A percentile compares a stretch with the other conserved stretches of the same genome.
Evolutionary conservation across 495 filamentous ascomycete genomes (phyloP).

Genomic region (Bryoglossum gracile): DNA sequence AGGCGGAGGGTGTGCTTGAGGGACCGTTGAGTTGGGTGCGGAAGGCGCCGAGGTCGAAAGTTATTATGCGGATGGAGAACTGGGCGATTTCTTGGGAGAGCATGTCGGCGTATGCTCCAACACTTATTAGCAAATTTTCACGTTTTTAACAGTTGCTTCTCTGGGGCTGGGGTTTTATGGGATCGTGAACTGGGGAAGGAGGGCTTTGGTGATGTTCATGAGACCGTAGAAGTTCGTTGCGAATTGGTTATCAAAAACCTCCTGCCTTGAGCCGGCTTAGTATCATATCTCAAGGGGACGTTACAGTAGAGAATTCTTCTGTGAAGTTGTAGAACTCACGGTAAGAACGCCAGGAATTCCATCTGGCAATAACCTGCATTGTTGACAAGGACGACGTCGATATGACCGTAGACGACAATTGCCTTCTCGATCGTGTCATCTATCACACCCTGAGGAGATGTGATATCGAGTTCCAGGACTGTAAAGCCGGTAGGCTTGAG

Average conservation of each 20-base stretch:
- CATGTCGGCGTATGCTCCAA: neutral
- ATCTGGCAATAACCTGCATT: slow-evolving; percentile 39
- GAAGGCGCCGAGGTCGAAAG: neutral
- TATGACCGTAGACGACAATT: slow-evolving; percentile 33
- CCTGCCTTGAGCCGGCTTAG: too few species aligned
- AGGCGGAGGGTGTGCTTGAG: too few species aligned
- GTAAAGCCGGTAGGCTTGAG: slow-evolving; percentile 36
- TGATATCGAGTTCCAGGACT: slow-evolving; percentile 39
- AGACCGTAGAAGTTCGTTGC: slow-evolving; percentile 45
- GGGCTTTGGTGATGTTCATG: slow-evolving; percentile 36
- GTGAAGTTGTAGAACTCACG: too few species aligned
- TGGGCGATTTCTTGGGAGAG: neutral
- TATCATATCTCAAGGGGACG: too few species aligned
- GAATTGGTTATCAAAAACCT: slow-evolving; percentile 30
- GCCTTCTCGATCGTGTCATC: slow-evolving; percentile 32
- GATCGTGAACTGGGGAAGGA: slow-evolving; percentile 5
- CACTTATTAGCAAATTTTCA: too few species aligned
- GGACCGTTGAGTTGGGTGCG: neutral
- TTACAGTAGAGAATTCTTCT: too few species aligned
- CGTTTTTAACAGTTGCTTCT: too few species aligned
- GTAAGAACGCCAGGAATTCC: slow-evolving; percentile 35
- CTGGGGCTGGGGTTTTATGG: too few species aligned
- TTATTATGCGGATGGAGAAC: neutral
- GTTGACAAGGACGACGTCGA: slow-evolving; percentile 47
- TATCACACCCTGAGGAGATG: slow-evolving; percentile 29